Evolutionary conservation across 1,284 basidiomycete species (phyloP).

Genomic region (Paramarasmius palmivorus): DNA sequence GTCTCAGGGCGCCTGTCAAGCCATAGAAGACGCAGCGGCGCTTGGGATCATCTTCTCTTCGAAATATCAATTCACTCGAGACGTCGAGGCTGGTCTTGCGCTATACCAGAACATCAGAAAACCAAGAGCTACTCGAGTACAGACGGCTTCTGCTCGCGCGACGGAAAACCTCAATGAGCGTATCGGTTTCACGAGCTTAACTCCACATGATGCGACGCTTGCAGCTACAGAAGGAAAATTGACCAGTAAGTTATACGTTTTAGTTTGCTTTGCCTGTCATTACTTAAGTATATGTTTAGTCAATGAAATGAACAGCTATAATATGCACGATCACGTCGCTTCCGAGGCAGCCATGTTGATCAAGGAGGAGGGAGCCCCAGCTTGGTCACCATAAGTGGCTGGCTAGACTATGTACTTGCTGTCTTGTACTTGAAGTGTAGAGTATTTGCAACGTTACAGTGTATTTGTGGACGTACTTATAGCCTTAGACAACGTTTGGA

Average conservation of each 20-base stretch:
- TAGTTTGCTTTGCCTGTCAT: background rate
- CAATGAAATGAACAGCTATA: constrained; percentile 34
- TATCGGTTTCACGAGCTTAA: constrained; percentile 32
- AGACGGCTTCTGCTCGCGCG: constrained; percentile 27
- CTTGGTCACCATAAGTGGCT: background rate
- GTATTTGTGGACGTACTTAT: too few species aligned
- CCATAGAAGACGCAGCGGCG: constrained; percentile 35
- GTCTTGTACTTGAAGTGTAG: background rate
- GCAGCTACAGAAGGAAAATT: constrained; percentile 27
- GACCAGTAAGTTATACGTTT: constrained; percentile 19
- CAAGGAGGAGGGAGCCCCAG: background rate
- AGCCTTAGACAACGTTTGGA: too few species aligned
- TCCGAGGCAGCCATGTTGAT: constrained; percentile 23
- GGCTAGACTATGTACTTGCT: background rate
- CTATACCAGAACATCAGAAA: constrained; percentile 32
- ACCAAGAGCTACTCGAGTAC: constrained; percentile 31
- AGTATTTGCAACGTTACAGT: too few species aligned
- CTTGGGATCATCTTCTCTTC: constrained; percentile 34
- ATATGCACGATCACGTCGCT: constrained; percentile 30
- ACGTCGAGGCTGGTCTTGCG: constrained; percentile 27
- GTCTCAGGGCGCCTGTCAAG: constrained; percentile 34
- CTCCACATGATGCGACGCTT: constrained; percentile 26
- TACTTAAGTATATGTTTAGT: constrained; percentile 26
- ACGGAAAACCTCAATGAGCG: constrained; percentile 34
- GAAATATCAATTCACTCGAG: constrained; percentile 27